Conservation (phyloP, 257 asterid genomes). For the Verbascum thapsus region DNA sequence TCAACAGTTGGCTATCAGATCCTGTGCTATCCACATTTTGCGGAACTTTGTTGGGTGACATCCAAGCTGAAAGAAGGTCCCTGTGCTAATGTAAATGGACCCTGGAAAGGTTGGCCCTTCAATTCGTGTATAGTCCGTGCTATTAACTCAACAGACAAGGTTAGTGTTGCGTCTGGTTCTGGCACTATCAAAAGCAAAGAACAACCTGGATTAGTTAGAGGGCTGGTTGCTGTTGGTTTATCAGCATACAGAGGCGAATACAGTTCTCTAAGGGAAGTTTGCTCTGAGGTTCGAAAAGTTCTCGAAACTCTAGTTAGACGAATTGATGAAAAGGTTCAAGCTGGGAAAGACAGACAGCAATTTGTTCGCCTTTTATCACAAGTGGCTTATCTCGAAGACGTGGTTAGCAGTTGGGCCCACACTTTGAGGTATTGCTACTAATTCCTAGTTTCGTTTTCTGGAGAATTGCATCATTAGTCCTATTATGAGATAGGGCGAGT, state of each 20-base stretch:
- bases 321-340: constrained; percentile 70
- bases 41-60: constrained; percentile 98
- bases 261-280: constrained; percentile 65
- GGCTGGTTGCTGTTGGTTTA: constrained; percentile 89
- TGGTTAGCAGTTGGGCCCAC: constrained; percentile 82
- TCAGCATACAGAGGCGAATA: constrained; percentile 86
- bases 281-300: constrained; percentile 74
- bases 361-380: constrained; percentile 78
- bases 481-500: too few species aligned
- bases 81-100: constrained; percentile 63
- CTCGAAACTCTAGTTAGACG: constrained; percentile 65
- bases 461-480: too few species aligned
- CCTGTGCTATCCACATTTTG: constrained; percentile 89
- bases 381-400: constrained; percentile 92
- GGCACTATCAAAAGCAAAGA: constrained; percentile 51
- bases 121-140: constrained; percentile 89
- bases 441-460: neutral
- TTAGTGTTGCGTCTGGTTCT: constrained; percentile 43
- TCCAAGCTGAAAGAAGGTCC: constrained; percentile 97
- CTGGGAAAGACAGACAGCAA: constrained; percentile 74
- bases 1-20: constrained; percentile 90
- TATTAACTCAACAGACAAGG: constrained; percentile 43
- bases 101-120: constrained; percentile 97
- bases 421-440: constrained; percentile 59
- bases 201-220: constrained; percentile 63